Percentiles rank a stretch among this genome's conserved stretches.
Conservation (phyloP, 177 flowering plant species). For the Vitis hybrid region DNA sequence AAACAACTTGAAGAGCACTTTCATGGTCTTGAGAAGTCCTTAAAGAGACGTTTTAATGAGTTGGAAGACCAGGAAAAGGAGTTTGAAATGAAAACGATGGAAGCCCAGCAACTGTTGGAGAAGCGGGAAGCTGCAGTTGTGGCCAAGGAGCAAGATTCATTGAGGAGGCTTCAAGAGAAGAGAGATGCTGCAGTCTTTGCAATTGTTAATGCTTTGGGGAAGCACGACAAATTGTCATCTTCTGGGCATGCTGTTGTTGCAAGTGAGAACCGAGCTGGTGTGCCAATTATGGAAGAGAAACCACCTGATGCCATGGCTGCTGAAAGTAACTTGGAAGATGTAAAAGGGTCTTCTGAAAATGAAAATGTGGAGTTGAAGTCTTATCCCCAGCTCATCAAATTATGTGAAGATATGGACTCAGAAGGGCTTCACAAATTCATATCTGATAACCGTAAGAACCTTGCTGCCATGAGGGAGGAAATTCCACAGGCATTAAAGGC, state of each 20-base stretch:
- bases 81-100: constrained; percentile 56
- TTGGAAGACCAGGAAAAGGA: constrained; percentile 86
- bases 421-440: constrained; percentile 85
- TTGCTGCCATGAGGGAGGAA: constrained; percentile 73
- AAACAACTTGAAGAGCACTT: constrained; percentile 94
- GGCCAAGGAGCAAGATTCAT: constrained; percentile 75
- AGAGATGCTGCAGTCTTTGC: constrained; percentile 81
- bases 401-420: constrained; percentile 79
- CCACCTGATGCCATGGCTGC: constrained; percentile 37
- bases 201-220: constrained; percentile 54
- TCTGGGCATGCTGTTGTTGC: constrained; percentile 29
- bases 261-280: constrained; percentile 20
- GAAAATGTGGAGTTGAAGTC: constrained; percentile 44
- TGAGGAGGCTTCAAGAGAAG: constrained; percentile 76
- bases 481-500: constrained; percentile 73
- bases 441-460: constrained; percentile 90
- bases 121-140: constrained; percentile 72
- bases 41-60: constrained; percentile 80
- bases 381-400: constrained; percentile 60
- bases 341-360: constrained; percentile 25
- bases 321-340: constrained; percentile 32
- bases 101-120: constrained; percentile 58
- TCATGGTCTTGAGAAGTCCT: constrained; percentile 85
- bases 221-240: constrained; percentile 42
- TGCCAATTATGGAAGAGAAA: constrained; percentile 40